Conservation (phyloP, 1,284 basidiomycete species). For the Ceratobasidium sp. region DNA sequence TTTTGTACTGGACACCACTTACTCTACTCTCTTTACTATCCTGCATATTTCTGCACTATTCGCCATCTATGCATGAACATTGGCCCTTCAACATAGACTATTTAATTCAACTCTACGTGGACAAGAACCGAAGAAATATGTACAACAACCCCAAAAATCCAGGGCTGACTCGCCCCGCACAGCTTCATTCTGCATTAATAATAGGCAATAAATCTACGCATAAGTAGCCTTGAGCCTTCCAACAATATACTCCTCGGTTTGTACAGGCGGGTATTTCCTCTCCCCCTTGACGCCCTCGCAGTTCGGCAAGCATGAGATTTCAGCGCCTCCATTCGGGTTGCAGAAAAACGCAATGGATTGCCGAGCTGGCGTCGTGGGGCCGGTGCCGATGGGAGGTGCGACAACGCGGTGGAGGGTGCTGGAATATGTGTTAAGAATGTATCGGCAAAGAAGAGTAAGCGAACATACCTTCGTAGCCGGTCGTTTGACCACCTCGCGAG, state of each 20-base stretch:
- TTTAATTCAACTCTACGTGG: not conserved
- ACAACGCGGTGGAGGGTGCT: slow-evolving; percentile 84
- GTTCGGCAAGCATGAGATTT: slow-evolving; percentile 77
- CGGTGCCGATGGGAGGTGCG: slow-evolving; percentile 66
- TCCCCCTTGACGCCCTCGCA: slow-evolving; percentile 58
- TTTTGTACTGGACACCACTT: slow-evolving; percentile 13
- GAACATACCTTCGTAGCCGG: slow-evolving; percentile 60
- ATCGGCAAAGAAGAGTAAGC: not conserved
- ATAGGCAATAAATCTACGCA: slow-evolving; percentile 14
- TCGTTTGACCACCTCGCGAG: slow-evolving; percentile 86
- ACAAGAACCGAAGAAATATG: not conserved
- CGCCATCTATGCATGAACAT: slow-evolving; percentile 9
- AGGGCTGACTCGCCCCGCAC: not conserved
- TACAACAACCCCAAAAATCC: not conserved
- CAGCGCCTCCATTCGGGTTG: slow-evolving; percentile 78
- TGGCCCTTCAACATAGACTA: slow-evolving; percentile 21
- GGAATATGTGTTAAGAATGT: not conserved
- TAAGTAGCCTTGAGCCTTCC: slow-evolving; percentile 57
- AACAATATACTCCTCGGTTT: slow-evolving; percentile 77
- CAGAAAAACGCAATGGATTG: slow-evolving; percentile 90
- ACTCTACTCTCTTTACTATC: slow-evolving; percentile 9
- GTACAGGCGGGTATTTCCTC: slow-evolving; percentile 56
- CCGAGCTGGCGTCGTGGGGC: slow-evolving; percentile 68
- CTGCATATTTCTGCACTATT: slow-evolving; percentile 11
- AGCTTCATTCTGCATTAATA: not conserved